Conservation (phyloP, 176 grass and related monocot species). For the Eragrostis curvula region DNA sequence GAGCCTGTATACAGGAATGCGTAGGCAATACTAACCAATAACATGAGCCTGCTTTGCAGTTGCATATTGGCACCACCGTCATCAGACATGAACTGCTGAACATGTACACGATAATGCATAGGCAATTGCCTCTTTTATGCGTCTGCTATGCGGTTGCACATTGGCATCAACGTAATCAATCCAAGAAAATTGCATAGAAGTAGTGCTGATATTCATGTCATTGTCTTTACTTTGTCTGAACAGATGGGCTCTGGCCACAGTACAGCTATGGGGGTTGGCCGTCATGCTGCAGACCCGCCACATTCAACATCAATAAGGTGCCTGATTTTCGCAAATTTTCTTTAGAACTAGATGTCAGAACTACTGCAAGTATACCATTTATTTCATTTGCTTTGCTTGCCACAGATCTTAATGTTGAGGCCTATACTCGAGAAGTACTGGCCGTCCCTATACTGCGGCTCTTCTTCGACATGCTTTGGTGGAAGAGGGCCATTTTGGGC, state of each 20-base stretch:
- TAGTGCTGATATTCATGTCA: not conserved
- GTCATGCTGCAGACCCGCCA: constrained; percentile 68
- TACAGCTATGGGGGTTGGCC: constrained; percentile 85
- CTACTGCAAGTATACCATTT: constrained; percentile 1
- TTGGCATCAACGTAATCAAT: not conserved
- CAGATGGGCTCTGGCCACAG: constrained; percentile 89
- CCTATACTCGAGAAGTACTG: constrained; percentile 82
- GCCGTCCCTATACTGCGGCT: constrained; percentile 80
- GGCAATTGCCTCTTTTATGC: too few species aligned
- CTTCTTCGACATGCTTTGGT: constrained; percentile 76
- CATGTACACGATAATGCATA: too few species aligned
- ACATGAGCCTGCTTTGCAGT: not conserved
- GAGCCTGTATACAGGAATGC: not conserved
- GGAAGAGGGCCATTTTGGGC: constrained; percentile 81
- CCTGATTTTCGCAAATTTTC: not conserved
- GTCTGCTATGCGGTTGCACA: not conserved
- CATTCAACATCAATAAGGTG: constrained; percentile 81
- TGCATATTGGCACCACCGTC: not conserved
- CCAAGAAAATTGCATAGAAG: not conserved
- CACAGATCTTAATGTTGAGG: constrained; percentile 68
- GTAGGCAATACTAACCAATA: not conserved
- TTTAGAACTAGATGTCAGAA: not conserved
- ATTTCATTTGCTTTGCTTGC: constrained; percentile 17
- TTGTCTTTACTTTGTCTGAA: constrained; percentile 17
- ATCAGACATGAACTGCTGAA: too few species aligned